Conservation (phyloP, 495 filamentous ascomycete genomes). For the Ascodesmis nigricans region DNA sequence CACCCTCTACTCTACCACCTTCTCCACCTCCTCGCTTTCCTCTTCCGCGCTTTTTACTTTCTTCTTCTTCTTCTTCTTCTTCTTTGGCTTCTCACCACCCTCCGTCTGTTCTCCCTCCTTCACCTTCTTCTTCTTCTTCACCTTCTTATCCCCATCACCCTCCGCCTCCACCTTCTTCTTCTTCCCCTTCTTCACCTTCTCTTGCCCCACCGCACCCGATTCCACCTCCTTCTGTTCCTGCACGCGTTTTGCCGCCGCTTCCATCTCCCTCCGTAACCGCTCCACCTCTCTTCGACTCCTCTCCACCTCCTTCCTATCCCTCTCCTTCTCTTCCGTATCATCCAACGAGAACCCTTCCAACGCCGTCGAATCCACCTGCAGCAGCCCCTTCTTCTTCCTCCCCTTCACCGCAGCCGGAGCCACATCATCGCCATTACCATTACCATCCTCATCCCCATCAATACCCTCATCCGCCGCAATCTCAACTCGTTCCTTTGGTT, state of each 20-base stretch:
- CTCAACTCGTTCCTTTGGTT: constrained; percentile 5
- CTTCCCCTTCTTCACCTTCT: constrained; percentile 24
- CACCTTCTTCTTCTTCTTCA: constrained; percentile 10
- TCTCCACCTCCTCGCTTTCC: too few relatives aligned
- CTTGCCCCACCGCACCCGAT: constrained; percentile 25
- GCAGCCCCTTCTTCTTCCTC: constrained; percentile 29
- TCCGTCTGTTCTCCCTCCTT: constrained; percentile 10
- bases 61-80: constrained; percentile 3
- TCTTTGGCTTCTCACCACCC: constrained; percentile 9
- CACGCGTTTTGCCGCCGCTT: constrained; percentile 65
- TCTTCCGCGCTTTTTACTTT: too few relatives aligned
- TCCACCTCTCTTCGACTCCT: constrained; percentile 74
- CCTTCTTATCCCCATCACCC: constrained; percentile 3
- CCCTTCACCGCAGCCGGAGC: constrained; percentile 14
- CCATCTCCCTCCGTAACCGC: constrained; percentile 67
- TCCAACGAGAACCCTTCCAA: constrained; percentile 44
- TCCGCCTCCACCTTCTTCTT: constrained; percentile 1
- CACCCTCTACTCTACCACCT: too few relatives aligned
- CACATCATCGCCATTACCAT: constrained; percentile 11
- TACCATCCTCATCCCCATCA: constrained; percentile 13
- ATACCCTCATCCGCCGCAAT: constrained; percentile 13
- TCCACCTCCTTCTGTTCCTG: constrained; percentile 36
- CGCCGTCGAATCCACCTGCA: constrained; percentile 69
- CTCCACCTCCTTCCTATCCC: constrained; percentile 62
- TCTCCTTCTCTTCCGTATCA: constrained; percentile 27